Percentiles rank a stretch among this genome's conserved stretches.
phyloP scores from a whole-genome alignment of 2,329 filamentous ascomycete species.

The Colletotrichum theobromicola region DNA sequence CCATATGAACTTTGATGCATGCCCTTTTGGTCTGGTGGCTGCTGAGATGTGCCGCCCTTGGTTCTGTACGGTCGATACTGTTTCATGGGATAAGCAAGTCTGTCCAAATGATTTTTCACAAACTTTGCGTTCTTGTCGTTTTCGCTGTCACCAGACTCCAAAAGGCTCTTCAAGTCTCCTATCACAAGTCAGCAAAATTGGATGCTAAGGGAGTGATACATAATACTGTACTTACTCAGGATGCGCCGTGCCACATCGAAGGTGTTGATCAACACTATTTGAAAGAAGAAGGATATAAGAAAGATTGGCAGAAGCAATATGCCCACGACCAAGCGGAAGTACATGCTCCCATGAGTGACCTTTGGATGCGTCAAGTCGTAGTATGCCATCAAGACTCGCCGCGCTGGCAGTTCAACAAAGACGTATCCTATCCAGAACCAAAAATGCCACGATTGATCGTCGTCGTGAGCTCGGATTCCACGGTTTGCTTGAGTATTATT shows the following conservation, averaged over 20 bases:
- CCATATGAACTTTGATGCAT: too few species aligned
- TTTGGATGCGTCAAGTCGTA: not conserved
- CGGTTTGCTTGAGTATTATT: not conserved
- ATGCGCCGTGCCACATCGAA: not conserved
- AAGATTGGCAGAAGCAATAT: not conserved
- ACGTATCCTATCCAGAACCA: not conserved
- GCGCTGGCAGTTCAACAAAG: not conserved
- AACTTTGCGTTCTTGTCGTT: not conserved
- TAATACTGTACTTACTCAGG: not conserved
- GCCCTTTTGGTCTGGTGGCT: too few species aligned
- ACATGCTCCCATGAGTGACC: not conserved
- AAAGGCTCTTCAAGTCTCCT: too few species aligned
- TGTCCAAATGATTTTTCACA: not conserved
- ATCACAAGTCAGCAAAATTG: not conserved
- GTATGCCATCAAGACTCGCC: not conserved
- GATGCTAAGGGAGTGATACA: accelerated
- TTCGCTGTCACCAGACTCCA: not conserved
- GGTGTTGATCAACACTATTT: not conserved
- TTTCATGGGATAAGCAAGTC: not conserved
- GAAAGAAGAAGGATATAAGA: not conserved
- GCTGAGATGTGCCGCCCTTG: too few species aligned
- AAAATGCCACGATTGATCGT: not conserved
- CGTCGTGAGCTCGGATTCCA: not conserved
- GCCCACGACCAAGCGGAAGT: not conserved
- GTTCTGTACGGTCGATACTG: not conserved